These are phyloP conservation scores for Peronosclerospora sorghi DNA, from an alignment of 352 stramenopile genomes.

Conservation along the genomic window DNA sequence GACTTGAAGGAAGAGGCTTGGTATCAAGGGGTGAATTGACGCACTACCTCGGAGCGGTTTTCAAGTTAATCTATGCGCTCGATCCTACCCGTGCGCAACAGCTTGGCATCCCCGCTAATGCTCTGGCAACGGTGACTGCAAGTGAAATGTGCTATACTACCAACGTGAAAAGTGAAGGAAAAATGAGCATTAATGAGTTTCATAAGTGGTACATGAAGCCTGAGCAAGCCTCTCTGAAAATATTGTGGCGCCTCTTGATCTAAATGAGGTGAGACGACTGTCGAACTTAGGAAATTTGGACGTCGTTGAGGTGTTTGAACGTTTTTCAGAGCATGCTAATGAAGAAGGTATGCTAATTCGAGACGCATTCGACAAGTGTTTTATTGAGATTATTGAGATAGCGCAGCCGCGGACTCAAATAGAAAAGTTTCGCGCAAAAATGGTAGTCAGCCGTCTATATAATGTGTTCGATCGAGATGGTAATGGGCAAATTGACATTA, in stretches of 20 bases:
- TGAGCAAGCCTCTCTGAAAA: slow-evolving; percentile 57
- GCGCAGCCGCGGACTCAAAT: slow-evolving; percentile 52
- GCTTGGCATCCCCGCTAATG: slow-evolving; percentile 44
- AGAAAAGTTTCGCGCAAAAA: slow-evolving; percentile 53
- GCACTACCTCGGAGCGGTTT: slow-evolving; percentile 74
- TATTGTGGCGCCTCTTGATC: slow-evolving; percentile 56
- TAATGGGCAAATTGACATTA: slow-evolving; percentile 76
- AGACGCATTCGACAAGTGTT: slow-evolving; percentile 61
- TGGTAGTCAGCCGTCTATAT: slow-evolving; percentile 66
- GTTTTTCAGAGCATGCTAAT: slow-evolving; percentile 64
- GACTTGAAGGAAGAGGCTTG: slow-evolving; percentile 74
- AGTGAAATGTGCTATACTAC: slow-evolving; percentile 80
- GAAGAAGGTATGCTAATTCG: slow-evolving; percentile 46
- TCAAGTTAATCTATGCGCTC: slow-evolving; percentile 65
- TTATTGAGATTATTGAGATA: slow-evolving; percentile 61
- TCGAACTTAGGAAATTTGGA: slow-evolving; percentile 76
- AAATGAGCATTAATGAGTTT: slow-evolving; percentile 81
- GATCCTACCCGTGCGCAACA: slow-evolving; percentile 50
- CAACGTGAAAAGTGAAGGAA: slow-evolving; percentile 76
- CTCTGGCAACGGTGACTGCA: slow-evolving; percentile 54
- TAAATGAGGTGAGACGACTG: slow-evolving; percentile 75
- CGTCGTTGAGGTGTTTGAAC: slow-evolving; percentile 79
- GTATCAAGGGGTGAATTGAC: slow-evolving; percentile 81
- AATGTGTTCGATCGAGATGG: slow-evolving; percentile 71
- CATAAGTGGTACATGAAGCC: slow-evolving; percentile 70